phyloP scores from a whole-genome alignment of 148 eudicot species.

The Rhododendron ferrugineum region DNA sequence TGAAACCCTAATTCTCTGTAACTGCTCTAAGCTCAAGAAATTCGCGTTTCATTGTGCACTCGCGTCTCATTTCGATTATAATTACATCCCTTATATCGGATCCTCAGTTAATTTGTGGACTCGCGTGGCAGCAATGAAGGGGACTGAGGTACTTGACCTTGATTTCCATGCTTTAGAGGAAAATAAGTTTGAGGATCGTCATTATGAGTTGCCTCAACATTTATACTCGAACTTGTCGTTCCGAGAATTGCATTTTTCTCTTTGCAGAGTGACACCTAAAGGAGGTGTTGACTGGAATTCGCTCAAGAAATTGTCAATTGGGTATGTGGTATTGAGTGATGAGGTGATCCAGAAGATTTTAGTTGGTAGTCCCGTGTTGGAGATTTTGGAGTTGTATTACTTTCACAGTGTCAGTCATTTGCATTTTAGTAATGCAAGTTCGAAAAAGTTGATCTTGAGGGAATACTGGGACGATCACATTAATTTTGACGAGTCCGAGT shows the following conservation, averaged over 20 bases:
- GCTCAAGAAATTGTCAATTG: not conserved
- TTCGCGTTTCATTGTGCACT: not conserved
- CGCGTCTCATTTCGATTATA: too few species aligned
- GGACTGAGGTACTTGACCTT: not conserved
- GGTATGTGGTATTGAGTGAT: not conserved
- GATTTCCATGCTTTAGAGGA: not conserved
- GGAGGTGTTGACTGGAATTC: not conserved
- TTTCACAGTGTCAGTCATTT: not conserved
- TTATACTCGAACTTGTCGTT: not conserved
- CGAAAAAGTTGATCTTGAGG: not conserved
- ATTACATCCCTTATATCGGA: too few species aligned
- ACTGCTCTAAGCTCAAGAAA: not conserved
- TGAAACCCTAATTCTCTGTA: too few species aligned
- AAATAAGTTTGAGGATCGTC: not conserved
- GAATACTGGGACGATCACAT: not conserved
- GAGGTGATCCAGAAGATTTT: not conserved
- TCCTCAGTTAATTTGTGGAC: not conserved
- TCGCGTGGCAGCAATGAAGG: not conserved
- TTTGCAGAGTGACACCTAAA: not conserved
- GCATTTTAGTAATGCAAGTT: not conserved
- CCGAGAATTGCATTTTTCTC: not conserved
- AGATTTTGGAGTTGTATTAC: not conserved
- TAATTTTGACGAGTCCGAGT: too few species aligned
- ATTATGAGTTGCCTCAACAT: not conserved
- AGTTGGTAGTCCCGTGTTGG: conserved; percentile 2